phyloP scores from a whole-genome alignment of 2,329 filamentous ascomycete genomes.

The Helicocarpus griseus region DNA sequence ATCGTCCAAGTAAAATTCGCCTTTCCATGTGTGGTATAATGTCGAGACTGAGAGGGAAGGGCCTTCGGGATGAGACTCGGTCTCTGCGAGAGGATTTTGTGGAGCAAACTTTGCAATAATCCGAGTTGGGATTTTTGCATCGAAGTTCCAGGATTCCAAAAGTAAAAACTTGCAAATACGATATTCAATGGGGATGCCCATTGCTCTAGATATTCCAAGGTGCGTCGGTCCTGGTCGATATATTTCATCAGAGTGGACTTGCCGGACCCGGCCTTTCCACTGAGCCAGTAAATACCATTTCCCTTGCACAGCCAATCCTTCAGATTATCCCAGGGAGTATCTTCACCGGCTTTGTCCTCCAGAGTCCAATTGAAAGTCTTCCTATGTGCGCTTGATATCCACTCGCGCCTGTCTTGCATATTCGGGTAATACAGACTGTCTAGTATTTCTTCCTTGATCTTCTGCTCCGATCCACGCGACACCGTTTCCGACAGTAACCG shows the following conservation, averaged over 20 bases:
- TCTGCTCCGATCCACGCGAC: neutral
- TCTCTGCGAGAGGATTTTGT: conserved; percentile 23
- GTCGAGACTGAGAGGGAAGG: conserved; percentile 5
- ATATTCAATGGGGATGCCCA: conserved; percentile 27
- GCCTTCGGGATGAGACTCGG: conserved; percentile 21
- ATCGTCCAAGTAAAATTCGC: neutral
- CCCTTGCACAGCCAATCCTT: conserved; percentile 17
- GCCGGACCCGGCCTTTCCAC: conserved; percentile 38
- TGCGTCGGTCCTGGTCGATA: conserved; percentile 21
- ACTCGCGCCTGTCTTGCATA: conserved; percentile 6
- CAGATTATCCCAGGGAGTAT: neutral
- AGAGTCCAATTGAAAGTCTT: conserved; percentile 15
- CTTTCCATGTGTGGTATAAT: neutral
- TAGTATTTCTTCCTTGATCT: conserved; percentile 1
- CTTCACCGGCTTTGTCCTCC: neutral
- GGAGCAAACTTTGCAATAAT: conserved; percentile 28
- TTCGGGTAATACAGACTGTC: neutral
- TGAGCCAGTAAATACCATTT: conserved; percentile 28
- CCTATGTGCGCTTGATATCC: conserved; percentile 9
- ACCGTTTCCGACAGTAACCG: neutral
- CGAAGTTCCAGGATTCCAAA: conserved; percentile 31
- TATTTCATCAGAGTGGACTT: conserved; percentile 43
- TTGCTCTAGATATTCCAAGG: conserved; percentile 17
- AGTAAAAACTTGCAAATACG: conserved; percentile 30
- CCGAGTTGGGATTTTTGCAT: conserved; percentile 35